phyloP scores from a whole-genome alignment of 352 stramenopile species.

The Blastocystis sp. region DNA sequence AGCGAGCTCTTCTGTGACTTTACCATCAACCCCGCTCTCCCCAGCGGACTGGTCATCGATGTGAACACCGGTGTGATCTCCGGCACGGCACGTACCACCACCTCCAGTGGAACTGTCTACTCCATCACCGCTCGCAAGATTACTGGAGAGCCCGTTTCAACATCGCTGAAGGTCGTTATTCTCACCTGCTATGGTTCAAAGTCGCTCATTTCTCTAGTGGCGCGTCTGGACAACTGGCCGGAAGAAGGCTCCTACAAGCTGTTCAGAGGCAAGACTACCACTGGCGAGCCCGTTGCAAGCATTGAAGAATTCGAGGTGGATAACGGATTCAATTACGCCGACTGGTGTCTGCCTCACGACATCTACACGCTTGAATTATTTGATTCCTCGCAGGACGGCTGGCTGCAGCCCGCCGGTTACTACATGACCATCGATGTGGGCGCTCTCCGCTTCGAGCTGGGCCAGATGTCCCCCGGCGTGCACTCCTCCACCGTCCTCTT shows the following conservation, averaged over 20 bases:
- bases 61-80: conserved; percentile 1
- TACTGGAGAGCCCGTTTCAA: neutral
- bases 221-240: neutral
- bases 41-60: neutral
- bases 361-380: conserved; percentile 46
- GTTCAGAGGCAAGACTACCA: neutral
- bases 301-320: neutral
- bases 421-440: neutral
- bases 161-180: neutral
- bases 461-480: neutral
- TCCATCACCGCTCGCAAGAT: conserved; percentile 14
- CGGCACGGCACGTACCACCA: neutral
- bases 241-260: neutral
- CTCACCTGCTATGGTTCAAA: neutral
- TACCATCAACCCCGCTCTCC: neutral
- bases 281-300: neutral
- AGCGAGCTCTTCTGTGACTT: conserved; percentile 6
- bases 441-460: neutral
- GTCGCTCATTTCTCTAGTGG: neutral
- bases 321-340: conserved; percentile 17
- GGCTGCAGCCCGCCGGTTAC: conserved; percentile 33
- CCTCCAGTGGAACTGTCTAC: neutral
- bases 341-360: conserved; percentile 46
- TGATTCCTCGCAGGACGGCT: conserved; percentile 19
- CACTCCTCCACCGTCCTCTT: neutral